Evolutionary conservation across 306 rosid species (phyloP).

Genomic region (Pachyrhizus erosus): DNA sequence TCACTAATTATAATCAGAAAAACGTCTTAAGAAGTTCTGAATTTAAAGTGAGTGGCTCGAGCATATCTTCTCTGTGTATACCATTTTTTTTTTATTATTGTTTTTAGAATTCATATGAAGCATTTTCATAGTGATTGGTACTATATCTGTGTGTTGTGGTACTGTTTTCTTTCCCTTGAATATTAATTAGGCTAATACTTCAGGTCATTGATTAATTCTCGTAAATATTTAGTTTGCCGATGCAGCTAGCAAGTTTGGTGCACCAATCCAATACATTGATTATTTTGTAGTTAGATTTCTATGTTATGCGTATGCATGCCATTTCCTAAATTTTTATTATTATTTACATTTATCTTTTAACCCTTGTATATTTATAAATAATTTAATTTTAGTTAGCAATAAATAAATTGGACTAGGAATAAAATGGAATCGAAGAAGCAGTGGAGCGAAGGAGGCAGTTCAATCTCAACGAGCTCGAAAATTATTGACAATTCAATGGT

Average conservation of each 20-base stretch:
- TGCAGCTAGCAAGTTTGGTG: no score
- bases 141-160: no score
- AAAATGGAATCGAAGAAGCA: conserved; percentile 12
- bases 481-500: not conserved
- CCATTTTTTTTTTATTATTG: not conserved
- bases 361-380: not conserved
- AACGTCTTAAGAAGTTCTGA: not conserved
- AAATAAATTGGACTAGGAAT: not conserved
- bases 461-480: not conserved
- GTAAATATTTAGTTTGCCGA: no score
- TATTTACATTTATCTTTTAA: not conserved
- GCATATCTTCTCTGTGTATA: not conserved
- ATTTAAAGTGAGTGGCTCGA: not conserved
- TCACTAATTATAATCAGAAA: not conserved
- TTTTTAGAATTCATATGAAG: no score
- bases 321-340: not conserved
- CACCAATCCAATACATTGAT: no score
- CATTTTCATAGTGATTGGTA: no score
- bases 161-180: not conserved
- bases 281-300: not conserved
- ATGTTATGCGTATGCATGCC: not conserved
- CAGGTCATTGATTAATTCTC: no score
- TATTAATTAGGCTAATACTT: no score
- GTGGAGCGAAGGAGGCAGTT: not conserved
- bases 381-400: not conserved